Conservation (phyloP, 768 basidiomycete genomes). For the Chlorophyllum brunneum region DNA sequence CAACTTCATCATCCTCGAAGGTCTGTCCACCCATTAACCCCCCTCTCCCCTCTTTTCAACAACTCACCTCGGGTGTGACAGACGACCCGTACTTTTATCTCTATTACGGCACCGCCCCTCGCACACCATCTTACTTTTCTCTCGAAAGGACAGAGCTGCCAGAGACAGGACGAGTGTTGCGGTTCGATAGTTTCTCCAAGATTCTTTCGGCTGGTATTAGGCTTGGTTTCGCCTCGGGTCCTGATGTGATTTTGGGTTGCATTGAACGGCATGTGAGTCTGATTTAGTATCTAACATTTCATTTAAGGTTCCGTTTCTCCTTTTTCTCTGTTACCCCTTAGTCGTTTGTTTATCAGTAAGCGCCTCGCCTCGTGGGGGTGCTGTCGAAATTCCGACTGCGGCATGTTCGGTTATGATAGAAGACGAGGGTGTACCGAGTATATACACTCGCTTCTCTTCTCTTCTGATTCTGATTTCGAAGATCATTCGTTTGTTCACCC, state of each 20-base stretch:
- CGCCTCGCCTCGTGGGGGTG: neutral
- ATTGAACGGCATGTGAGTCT: constrained; percentile 67
- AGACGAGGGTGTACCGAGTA: no score
- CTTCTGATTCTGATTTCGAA: no score
- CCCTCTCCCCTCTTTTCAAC: neutral
- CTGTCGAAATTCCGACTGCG: neutral
- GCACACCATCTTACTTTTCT: constrained; percentile 77
- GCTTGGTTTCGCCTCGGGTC: constrained; percentile 79
- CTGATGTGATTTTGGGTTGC: constrained; percentile 57
- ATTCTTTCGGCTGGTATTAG: constrained; percentile 74
- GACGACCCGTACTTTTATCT: constrained; percentile 81
- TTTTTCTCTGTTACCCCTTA: neutral
- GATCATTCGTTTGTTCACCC: no score
- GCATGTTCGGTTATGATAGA: no score
- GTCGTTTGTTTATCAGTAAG: no score
- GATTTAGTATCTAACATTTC: neutral
- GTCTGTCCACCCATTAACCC: constrained; percentile 27
- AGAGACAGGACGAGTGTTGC: constrained; percentile 73
- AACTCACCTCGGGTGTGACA: constrained; percentile 23
- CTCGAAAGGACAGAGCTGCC: constrained; percentile 61
- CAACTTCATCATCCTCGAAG: constrained; percentile 83
- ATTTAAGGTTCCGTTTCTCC: neutral
- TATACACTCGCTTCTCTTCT: neutral
- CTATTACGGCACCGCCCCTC: constrained; percentile 63
- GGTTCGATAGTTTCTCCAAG: constrained; percentile 91